Percentiles rank a stretch among this genome's conserved stretches.
These are phyloP conservation scores for Macrocybe sp. DNA, from an alignment of 1,284 basidiomycete species.

Conservation along the genomic window DNA sequence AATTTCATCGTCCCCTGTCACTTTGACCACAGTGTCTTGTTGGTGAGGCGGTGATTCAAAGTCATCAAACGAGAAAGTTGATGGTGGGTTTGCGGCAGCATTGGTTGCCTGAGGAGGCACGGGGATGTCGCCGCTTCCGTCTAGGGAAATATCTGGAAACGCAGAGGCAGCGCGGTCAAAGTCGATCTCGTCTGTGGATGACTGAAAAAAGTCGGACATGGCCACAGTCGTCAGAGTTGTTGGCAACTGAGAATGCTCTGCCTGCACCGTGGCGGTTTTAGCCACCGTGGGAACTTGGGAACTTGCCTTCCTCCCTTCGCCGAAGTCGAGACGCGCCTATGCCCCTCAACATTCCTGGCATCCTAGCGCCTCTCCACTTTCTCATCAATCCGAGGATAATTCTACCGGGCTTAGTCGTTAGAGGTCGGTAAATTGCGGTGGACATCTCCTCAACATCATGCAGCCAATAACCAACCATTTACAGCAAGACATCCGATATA, in stretches of 20 bases:
- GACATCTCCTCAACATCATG: neutral
- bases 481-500: constrained; percentile 78
- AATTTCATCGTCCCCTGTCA: constrained; percentile 85
- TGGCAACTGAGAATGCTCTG: constrained; percentile 2
- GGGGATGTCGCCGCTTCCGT: constrained; percentile 53
- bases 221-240: constrained; percentile 8
- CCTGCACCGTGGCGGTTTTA: neutral
- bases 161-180: constrained; percentile 75
- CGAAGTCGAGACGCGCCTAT: constrained; percentile 28
- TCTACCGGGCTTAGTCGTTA: constrained; percentile 67
- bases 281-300: constrained; percentile 14
- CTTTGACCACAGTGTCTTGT: constrained; percentile 54
- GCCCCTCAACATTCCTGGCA: constrained; percentile 76
- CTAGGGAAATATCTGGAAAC: constrained; percentile 82
- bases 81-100: constrained; percentile 21
- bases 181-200: constrained; percentile 53
- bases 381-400: constrained; percentile 70
- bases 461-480: constrained; percentile 13
- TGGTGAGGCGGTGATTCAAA: constrained; percentile 47
- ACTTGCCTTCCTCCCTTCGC: neutral
- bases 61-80: constrained; percentile 58
- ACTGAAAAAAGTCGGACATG: constrained; percentile 26
- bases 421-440: constrained; percentile 44
- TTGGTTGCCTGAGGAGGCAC: constrained; percentile 32
- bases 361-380: constrained; percentile 72